Evolutionary conservation across 2,329 filamentous ascomycete species (phyloP).

Genomic region (Alternaria brassicicola): DNA sequence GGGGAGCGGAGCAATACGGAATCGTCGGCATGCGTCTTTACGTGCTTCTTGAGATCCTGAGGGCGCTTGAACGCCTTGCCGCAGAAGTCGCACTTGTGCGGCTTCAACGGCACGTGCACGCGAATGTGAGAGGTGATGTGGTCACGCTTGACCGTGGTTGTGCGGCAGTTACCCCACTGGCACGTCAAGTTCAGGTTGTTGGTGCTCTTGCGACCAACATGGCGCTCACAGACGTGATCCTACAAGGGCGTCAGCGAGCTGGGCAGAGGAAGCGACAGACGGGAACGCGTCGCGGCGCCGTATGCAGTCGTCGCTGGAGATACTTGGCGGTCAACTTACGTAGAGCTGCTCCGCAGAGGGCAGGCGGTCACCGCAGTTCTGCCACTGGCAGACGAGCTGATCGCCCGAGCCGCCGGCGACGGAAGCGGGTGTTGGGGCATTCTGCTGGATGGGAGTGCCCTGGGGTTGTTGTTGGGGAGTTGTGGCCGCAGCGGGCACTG

Average conservation of each 20-base stretch:
- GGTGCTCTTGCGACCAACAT: constrained; percentile 98
- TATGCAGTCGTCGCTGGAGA: neutral
- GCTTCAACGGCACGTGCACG: constrained; percentile 97
- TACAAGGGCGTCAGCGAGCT: constrained; percentile 49
- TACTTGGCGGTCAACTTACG: constrained; percentile 52
- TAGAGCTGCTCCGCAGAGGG: constrained; percentile 66
- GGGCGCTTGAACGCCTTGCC: constrained; percentile 99
- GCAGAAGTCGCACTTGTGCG: constrained; percentile 98
- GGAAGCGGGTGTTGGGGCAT: constrained; percentile 39
- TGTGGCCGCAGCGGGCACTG: constrained; percentile 31
- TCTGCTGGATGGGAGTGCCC: constrained; percentile 42
- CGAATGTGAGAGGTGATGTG: constrained; percentile 99
- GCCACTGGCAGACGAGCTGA: constrained; percentile 65
- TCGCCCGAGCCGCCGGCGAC: constrained; percentile 46
- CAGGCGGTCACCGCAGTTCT: constrained; percentile 65
- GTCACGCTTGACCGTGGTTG: constrained; percentile 96
- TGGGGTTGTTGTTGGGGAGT: constrained; percentile 43
- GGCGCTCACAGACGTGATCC: constrained; percentile 98
- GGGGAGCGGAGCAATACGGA: constrained; percentile 74
- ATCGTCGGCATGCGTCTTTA: constrained; percentile 98
- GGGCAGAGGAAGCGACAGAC: neutral
- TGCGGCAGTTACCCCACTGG: constrained; percentile 95
- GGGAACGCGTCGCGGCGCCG: neutral
- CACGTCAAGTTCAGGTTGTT: constrained; percentile 98
- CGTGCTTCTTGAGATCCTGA: constrained; percentile 98